These are phyloP conservation scores for Neotropicomus parvogracilis DNA, from an alignment of 1,284 basidiomycete genomes.

Conservation along the genomic window DNA sequence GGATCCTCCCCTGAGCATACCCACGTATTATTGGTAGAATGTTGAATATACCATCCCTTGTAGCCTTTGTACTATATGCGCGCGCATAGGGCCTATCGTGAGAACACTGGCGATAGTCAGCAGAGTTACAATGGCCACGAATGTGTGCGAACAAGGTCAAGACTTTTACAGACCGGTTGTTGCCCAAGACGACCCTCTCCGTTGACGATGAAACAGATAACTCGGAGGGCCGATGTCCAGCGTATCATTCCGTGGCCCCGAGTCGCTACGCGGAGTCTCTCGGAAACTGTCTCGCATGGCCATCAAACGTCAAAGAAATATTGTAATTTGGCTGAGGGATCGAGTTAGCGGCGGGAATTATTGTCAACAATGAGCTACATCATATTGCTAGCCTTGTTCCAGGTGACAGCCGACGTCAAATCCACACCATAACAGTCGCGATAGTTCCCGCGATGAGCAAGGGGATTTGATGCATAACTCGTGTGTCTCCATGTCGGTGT, in stretches of 20 bases:
- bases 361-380: conserved; percentile 27
- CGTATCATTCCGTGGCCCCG: conserved; percentile 18
- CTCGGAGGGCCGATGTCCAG: conserved; percentile 5
- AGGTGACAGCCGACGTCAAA: conserved; percentile 27
- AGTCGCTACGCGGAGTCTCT: conserved; percentile 18
- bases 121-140: too few relatives aligned
- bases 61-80: conserved; percentile 19
- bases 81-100: conserved; percentile 1
- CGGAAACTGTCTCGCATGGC: conserved; percentile 24
- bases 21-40: conserved; percentile 13
- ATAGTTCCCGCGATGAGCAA: conserved; percentile 22
- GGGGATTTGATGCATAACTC: background rate
- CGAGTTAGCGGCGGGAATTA: conserved; percentile 13
- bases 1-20: conserved; percentile 9
- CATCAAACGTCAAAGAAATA: conserved; percentile 30
- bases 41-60: conserved; percentile 20
- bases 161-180: conserved; percentile 11
- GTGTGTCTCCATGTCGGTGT: background rate
- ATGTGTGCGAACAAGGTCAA: background rate
- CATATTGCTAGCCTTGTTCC: conserved; percentile 14
- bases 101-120: background rate
- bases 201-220: conserved; percentile 29
- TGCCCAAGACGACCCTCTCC: conserved; percentile 13
- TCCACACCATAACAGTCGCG: conserved; percentile 11
- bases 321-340: conserved; percentile 6